phyloP scores from a whole-genome alignment of 2,329 filamentous ascomycete species.

The Pseudogymnoascus pannorum region DNA sequence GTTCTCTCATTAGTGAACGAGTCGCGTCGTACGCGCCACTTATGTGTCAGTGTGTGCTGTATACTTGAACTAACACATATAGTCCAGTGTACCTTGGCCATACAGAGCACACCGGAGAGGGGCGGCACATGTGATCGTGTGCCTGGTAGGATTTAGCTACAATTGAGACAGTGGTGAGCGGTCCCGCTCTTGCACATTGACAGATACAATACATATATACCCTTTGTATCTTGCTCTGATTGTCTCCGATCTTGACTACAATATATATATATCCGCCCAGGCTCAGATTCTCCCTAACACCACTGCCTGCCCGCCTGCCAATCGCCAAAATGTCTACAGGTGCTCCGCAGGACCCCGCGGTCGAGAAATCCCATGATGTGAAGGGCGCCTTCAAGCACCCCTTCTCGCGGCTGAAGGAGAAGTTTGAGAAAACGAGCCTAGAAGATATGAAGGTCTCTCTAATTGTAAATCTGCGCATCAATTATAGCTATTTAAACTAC shows the following conservation, averaged over 20 bases:
- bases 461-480: conserved; percentile 21
- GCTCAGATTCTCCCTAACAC: background rate
- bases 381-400: conserved; percentile 43
- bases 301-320: background rate
- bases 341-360: conserved; percentile 2
- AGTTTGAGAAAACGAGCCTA: conserved; percentile 45
- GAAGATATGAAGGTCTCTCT: conserved; percentile 51
- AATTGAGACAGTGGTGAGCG: background rate
- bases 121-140: background rate
- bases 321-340: conserved; percentile 4
- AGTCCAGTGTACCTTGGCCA: background rate
- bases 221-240: background rate
- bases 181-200: conserved; percentile 3
- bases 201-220: background rate
- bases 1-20: background rate
- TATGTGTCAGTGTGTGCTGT: background rate
- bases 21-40: background rate
- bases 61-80: background rate
- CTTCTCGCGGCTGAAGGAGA: conserved; percentile 32
- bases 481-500: background rate
- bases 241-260: background rate
- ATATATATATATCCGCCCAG: background rate
- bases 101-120: background rate
- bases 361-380: conserved; percentile 23
- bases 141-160: background rate